Evolutionary conservation across 495 filamentous ascomycete species (phyloP).

Genomic region (Aspergillus taichungensis): DNA sequence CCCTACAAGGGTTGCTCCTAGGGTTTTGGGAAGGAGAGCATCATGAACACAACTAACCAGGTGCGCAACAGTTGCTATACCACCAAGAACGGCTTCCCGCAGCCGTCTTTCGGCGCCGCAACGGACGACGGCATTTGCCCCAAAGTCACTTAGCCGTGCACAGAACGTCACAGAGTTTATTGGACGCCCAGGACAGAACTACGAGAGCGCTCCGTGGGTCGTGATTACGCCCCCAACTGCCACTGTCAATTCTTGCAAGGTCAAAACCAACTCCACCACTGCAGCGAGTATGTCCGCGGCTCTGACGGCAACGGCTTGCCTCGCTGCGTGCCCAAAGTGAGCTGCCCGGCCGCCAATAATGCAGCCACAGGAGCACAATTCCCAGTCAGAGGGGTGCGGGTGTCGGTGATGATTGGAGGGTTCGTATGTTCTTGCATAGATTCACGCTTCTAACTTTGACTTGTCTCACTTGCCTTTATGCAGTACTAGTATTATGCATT

Average conservation of each 20-base stretch:
- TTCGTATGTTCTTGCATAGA: too few species aligned
- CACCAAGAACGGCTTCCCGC: conserved; percentile 12
- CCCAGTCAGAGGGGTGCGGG: too few species aligned
- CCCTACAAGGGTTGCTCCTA: too few species aligned
- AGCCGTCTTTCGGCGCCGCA: conserved; percentile 19
- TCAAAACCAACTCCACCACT: conserved; percentile 8
- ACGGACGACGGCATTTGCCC: conserved; percentile 18
- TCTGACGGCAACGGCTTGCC: background rate
- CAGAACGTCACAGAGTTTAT: conserved; percentile 19
- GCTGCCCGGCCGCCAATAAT: too few species aligned
- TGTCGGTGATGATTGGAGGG: too few species aligned
- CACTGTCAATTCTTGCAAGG: conserved; percentile 11
- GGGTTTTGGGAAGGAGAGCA: too few species aligned
- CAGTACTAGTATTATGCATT: too few species aligned
- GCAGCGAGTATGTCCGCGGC: conserved; percentile 16
- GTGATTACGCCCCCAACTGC: conserved; percentile 9
- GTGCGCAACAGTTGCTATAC: conserved; percentile 4
- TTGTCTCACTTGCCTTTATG: too few species aligned
- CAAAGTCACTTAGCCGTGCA: conserved; percentile 9
- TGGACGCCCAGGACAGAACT: conserved; percentile 2
- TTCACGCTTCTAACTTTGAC: too few species aligned
- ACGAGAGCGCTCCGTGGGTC: conserved; percentile 13
- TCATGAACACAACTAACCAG: too few species aligned
- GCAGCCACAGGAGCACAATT: too few species aligned
- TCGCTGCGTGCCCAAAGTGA: too few species aligned